Evolutionary conservation across 805 yeast genomes (phyloP), one percentile per base, ranked within the genome.

Genomic region (Saccharomycopsis guyanensis): DNA sequence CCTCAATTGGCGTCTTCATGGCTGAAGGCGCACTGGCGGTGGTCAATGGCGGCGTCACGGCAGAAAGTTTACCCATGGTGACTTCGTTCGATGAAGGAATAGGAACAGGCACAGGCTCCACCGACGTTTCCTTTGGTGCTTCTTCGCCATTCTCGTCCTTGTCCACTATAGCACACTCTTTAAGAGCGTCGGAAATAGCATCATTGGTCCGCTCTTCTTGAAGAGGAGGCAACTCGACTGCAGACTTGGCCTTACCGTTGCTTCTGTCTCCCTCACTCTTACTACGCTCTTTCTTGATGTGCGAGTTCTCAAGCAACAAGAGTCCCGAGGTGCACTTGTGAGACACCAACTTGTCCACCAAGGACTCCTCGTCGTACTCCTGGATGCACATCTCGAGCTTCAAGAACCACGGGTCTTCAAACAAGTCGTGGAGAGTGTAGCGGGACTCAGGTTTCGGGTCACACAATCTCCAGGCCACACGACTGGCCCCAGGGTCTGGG

Each of bases 381-480:
- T 71, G 71, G 15, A 74, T 53, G 58, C 91, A 83, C 66, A 76
- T 73, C 52, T 76, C 84, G 40, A 82, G 64, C 3, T 63, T 53
- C 24, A 62, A 64, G 58, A 83, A 82, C 79, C 84, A 83, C 8
- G 81, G 77, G 55, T 83, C 88, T 2, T 66, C 55, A 51, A 80
- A 75, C 29, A 84, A 62, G 22, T 71, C 68, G 1, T 71, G 68
- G 51, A 84, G 56, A 15, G 72, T 68, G 57, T 78, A 77, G 51
- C 94, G 68, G 5, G 74, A 66, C 1, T 55, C 57, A 0, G 73
- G 66, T 20, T 75, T 65, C 3, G 87, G 86, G 56, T 83, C 88
- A 55, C 82, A 75, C 43, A 84, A 62, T 59, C 83, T 75, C 87
- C 89, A 82, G 6, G 86, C 79, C 4, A 71, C 78, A 56, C 93